phyloP scores from a whole-genome alignment of 2,329 filamentous ascomycete genomes.

The Exophiala mesophila region DNA sequence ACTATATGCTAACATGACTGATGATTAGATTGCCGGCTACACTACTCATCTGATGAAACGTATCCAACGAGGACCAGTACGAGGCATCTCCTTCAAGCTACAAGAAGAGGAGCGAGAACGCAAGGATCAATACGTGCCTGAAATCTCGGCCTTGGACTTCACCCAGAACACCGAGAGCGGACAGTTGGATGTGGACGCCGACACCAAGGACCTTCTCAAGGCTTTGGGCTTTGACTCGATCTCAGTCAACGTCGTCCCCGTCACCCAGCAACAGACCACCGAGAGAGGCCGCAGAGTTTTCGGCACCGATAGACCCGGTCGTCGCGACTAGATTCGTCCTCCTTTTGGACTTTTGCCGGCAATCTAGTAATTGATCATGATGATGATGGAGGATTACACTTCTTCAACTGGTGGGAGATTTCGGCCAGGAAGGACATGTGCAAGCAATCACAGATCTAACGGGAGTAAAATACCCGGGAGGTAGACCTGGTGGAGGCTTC shows the following conservation, averaged over 20 bases:
- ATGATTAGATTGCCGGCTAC: constrained; percentile 82
- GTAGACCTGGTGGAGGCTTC: neutral
- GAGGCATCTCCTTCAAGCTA: constrained; percentile 99
- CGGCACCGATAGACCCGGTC: constrained; percentile 24
- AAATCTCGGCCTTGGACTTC: constrained; percentile 98
- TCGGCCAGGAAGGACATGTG: too few relatives aligned
- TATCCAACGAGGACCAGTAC: constrained; percentile 98
- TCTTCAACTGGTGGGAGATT: neutral
- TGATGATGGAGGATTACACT: too few relatives aligned
- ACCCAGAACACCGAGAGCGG: constrained; percentile 88
- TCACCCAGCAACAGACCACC: constrained; percentile 74
- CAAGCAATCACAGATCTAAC: neutral
- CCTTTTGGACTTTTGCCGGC: too few relatives aligned
- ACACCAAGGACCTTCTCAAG: constrained; percentile 99
- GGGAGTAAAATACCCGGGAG: neutral
- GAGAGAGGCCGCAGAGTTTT: constrained; percentile 50
- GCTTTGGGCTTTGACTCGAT: constrained; percentile 98
- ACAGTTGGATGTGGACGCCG: constrained; percentile 88
- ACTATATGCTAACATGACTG: constrained; percentile 4
- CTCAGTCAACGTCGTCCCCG: constrained; percentile 89
- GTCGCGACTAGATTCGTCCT: constrained; percentile 19
- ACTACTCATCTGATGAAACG: constrained; percentile 99
- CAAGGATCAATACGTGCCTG: constrained; percentile 99
- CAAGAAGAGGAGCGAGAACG: constrained; percentile 99
- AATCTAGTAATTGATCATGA: too few relatives aligned